Conservation (phyloP, 345 rosid genomes). For the Eucalyptus curtisii region DNA sequence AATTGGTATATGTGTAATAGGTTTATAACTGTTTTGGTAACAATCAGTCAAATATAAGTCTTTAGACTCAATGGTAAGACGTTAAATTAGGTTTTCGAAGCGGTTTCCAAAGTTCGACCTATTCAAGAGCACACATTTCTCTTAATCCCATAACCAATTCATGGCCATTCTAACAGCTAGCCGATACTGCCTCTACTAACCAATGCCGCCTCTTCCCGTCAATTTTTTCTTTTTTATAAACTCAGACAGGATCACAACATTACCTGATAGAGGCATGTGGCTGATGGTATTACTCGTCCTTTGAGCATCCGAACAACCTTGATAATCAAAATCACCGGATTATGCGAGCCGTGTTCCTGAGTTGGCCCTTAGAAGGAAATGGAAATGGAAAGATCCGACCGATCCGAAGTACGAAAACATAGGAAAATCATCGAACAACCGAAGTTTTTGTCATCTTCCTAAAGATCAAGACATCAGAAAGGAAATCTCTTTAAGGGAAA, state of each 20-base stretch:
- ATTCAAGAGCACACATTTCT: neutral
- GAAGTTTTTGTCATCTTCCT: neutral
- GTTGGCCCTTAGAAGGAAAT: neutral
- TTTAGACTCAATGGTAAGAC: neutral
- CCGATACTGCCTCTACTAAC: neutral
- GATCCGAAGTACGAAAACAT: neutral
- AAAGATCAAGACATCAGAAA: no score
- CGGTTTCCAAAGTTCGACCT: neutral
- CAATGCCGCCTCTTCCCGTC: neutral
- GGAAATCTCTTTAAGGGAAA: no score
- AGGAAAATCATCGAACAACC: neutral
- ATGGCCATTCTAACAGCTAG: neutral
- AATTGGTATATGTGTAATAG: no score
- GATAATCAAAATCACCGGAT: neutral
- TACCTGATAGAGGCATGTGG: neutral
- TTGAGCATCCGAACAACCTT: neutral
- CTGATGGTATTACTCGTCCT: neutral
- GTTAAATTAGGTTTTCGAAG: neutral
- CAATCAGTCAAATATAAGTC: neutral
- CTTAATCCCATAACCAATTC: neutral
- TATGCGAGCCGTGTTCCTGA: neutral
- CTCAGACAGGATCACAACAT: neutral
- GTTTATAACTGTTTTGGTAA: neutral
- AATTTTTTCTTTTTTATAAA: rapidly evolving
- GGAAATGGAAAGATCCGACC: neutral